These are phyloP conservation scores for Auriscalpium vulgare DNA, from an alignment of 768 basidiomycete species.

Conservation along the genomic window DNA sequence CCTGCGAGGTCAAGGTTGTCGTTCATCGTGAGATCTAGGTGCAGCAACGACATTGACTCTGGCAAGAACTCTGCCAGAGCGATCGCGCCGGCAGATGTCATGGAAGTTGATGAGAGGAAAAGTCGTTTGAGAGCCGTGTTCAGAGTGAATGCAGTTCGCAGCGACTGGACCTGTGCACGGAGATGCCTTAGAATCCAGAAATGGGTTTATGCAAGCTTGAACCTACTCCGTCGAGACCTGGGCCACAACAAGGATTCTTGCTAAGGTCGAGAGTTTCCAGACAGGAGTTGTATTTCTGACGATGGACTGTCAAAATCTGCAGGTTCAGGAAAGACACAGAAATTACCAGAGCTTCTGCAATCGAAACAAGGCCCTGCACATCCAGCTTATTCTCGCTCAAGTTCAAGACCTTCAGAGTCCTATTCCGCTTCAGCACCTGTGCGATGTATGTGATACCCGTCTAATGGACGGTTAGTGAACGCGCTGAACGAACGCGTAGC, in stretches of 20 bases:
- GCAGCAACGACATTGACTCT: conserved; percentile 77
- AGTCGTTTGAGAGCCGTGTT: conserved; percentile 88
- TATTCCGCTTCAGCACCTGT: conserved; percentile 92
- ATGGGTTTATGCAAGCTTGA: neutral
- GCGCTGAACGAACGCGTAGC: neutral
- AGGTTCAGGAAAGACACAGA: neutral
- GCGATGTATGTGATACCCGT: conserved; percentile 84
- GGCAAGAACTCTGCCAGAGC: conserved; percentile 95
- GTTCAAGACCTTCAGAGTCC: conserved; percentile 91
- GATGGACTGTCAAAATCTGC: neutral
- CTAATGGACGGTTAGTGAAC: conserved; percentile 20
- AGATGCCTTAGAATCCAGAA: neutral
- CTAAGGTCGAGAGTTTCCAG: conserved; percentile 92
- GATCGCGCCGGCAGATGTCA: conserved; percentile 83
- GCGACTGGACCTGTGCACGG: conserved; percentile 62
- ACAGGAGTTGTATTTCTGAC: conserved; percentile 87
- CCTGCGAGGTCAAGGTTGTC: conserved; percentile 72
- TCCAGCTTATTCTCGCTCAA: conserved; percentile 93
- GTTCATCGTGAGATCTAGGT: conserved; percentile 87
- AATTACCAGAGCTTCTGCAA: conserved; percentile 86
- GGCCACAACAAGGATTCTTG: conserved; percentile 90
- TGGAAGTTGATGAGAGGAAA: conserved; percentile 77
- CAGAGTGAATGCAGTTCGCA: conserved; percentile 88
- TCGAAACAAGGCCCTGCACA: conserved; percentile 60
- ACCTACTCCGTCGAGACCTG: conserved; percentile 82